Base-by-base conservation (phyloP, 352 stramenopile genomes). In the Aphanomyces stellatus region DNA sequence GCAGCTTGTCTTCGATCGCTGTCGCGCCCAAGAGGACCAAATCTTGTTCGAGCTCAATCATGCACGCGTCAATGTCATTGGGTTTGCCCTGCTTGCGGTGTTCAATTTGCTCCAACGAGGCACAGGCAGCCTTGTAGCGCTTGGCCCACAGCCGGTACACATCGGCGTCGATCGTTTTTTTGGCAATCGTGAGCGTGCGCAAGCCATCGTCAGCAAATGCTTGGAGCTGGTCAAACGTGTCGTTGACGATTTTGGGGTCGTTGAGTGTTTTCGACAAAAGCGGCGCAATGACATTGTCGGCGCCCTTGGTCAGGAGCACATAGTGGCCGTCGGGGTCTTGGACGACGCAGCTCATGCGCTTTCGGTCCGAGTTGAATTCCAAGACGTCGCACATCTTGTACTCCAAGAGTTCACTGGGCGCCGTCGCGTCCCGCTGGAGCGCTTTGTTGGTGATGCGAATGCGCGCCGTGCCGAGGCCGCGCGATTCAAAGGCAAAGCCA, bases 1-100 rank as follows among this genome's bases (percentile, higher is more conserved):
- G 92, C 22, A 98, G 78, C 72, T 97, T 94, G 76, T 98, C 92
- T 79, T 98, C 91, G 60, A 98, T 98, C 25, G 90, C 92, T 4
- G 88, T 97, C 2, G 88, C 87, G 24, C 92, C 92, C 3, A 97
- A 56, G 25, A 96, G 65, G 30, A 80, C 76, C 51, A 97, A 55
- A n/a, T 93, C 77, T 33, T 72, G 73, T 71, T 97, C 90, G 17
- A 96, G 83, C 57, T 91, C 81, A 4, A 65, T 78, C 75, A 92
- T 82, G 30, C 91, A 56, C 55, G 71, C 66, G 41, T 95, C 83
- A 13, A 91, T 90, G 60, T 80, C 59, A 37, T 93, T 93, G 1
- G 76, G 71, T 1, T 78, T 69, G 49, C 90, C 87, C 33, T 86
- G 80, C 35, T 91, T 95, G 46, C 83, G 61, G 41, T 30, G 77